Evolutionary conservation across 2,329 filamentous ascomycete species (phyloP), one percentile per base, ranked within the genome.

Genomic region (Cladosporium sp.): DNA sequence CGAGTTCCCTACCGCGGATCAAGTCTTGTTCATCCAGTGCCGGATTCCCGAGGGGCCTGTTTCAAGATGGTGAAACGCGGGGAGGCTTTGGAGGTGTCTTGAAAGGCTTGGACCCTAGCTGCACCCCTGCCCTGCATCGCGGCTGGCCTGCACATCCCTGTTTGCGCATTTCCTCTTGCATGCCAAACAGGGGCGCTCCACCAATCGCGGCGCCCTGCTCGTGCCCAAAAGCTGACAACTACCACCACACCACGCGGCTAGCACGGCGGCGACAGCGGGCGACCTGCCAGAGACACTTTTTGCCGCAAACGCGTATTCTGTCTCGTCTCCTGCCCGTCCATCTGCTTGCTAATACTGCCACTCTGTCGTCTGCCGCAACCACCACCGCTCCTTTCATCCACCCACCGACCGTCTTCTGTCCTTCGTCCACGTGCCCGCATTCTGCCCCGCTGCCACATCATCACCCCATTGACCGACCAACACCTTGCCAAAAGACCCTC

Each of bases 51-150:
- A 10, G 48, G 36, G 50, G 36, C 20, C 25, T 36, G 52, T 55
- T 55, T 55, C 52, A 47, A 34, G 32, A 44, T 45, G 20, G 32
- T 55, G 52, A 55, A 55, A 55, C 52, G 52, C 52, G 52, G 52
- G 32, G 52, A 47, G 39, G 42, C 9, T 45, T 19, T 42, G 19
- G 20, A 12, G 24, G 15, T 10, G 22, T 37, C n/a, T 50, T 22
- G 13, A 22, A 32, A 15, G n/a, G 25, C 45, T 3, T 37, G 47
- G 35, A 50, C 47, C 47, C 47, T 50, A 22, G 34, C 32, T 19
- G 17, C 13, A 20, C 39, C 32, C 32, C 28, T 35, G 42, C 49
- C 49, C 49, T 52, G 49, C 49, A 40, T 52, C 17, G n/a, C 36
- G n/a, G 40, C 22, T 17, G 19, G 36, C 3, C 35, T 25, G 13